These are phyloP conservation scores for Schizosaccharomyces japonicus DNA, from an alignment of 805 yeast genomes.

Conservation along the genomic window DNA sequence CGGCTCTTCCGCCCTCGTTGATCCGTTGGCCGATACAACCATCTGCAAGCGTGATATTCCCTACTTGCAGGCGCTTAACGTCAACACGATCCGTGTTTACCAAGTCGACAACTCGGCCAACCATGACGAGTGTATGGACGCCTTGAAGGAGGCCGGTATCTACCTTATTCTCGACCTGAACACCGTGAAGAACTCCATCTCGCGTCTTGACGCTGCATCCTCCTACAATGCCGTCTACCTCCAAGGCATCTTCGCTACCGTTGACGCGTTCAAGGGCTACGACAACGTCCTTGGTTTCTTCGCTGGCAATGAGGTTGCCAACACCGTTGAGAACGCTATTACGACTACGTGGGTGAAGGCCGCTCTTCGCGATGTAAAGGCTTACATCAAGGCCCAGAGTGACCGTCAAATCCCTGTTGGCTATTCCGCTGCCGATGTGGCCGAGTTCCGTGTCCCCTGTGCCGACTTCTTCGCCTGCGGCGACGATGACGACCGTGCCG, in stretches of 20 bases:
- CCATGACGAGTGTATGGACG: conserved; percentile 77
- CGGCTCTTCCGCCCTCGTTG: conserved; percentile 59
- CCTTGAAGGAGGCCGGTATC: conserved; percentile 81
- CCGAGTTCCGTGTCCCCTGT: conserved; percentile 47
- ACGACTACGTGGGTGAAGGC: conserved; percentile 54
- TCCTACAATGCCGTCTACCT: conserved; percentile 49
- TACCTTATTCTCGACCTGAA: conserved; percentile 77
- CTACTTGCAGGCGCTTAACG: conserved; percentile 60
- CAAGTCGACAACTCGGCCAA: conserved; percentile 60
- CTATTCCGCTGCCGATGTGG: conserved; percentile 89
- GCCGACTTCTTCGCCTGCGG: conserved; percentile 64
- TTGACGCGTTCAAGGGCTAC: conserved; percentile 59
- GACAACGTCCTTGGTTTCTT: conserved; percentile 78
- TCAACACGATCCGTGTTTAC: conserved; percentile 71
- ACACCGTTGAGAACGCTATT: conserved; percentile 41
- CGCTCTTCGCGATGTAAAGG: conserved; percentile 57
- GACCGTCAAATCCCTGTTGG: conserved; percentile 67
- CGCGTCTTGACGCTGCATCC: conserved; percentile 86
- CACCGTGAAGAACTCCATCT: conserved; percentile 67
- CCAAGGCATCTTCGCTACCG: conserved; percentile 51
- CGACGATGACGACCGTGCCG: conserved; percentile 28
- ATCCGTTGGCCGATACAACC: conserved; percentile 54
- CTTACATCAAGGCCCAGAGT: conserved; percentile 26
- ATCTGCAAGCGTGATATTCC: conserved; percentile 61
- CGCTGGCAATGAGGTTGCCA: conserved; percentile 78